Evolutionary conservation across 2,329 filamentous ascomycete genomes (phyloP).

Genomic region (Fusarium neocosmosporiellum): DNA sequence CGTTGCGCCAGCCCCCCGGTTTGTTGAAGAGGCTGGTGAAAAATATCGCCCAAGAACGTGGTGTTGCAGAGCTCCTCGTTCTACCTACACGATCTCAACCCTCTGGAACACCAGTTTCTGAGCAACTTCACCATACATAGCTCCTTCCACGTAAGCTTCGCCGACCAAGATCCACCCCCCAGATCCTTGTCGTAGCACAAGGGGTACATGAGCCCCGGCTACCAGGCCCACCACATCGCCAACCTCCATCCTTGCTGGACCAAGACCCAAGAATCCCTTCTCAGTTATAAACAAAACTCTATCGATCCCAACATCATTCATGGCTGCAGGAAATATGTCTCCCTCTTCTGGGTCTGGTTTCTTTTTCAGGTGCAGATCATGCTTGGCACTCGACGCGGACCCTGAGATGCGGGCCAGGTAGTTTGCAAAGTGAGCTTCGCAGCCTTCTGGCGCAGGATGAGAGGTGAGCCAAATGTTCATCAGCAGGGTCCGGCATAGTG

Average conservation of each 20-base stretch:
- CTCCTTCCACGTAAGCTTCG: background rate
- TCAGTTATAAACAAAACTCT: background rate
- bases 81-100: background rate
- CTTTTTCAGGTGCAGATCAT: background rate
- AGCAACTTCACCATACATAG: background rate
- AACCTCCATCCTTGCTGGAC: background rate
- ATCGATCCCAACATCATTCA: conserved; percentile 8
- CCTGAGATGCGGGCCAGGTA: conserved; percentile 2
- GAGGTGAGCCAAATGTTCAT: conserved; percentile 14
- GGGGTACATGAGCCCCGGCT: conserved; percentile 6
- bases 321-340: conserved; percentile 11
- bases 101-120: background rate
- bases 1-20: background rate
- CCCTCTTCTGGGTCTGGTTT: conserved; percentile 3
- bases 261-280: background rate
- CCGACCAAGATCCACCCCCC: background rate
- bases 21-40: background rate
- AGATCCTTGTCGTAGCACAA: background rate
- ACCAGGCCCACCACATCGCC: background rate
- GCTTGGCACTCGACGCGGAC: background rate
- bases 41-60: background rate
- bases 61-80: background rate
- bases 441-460: background rate
- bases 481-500: background rate
- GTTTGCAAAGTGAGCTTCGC: conserved; percentile 3